phyloP scores from a whole-genome alignment of 1,284 basidiomycete genomes.

The Sanghuangporus sanghuang region DNA sequence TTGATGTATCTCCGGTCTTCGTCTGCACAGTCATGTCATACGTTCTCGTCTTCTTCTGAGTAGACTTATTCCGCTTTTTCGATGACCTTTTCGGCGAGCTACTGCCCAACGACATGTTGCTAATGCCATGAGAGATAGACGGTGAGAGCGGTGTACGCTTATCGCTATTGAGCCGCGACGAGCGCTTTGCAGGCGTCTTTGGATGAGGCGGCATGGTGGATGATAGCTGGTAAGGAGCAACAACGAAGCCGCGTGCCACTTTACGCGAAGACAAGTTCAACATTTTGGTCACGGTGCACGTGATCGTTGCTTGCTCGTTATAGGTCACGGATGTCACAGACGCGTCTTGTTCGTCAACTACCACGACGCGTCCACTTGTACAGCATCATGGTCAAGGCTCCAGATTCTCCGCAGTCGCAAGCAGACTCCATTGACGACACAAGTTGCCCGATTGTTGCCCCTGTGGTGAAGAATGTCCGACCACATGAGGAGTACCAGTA shows the following conservation, averaged over 20 bases:
- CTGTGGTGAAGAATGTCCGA: neutral
- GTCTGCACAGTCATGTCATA: constrained; percentile 15
- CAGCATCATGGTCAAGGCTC: constrained; percentile 13
- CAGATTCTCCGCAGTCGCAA: neutral
- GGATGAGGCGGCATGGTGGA: constrained; percentile 31
- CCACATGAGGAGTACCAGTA: constrained; percentile 84
- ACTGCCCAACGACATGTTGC: constrained; percentile 33
- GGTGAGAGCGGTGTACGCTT: constrained; percentile 69
- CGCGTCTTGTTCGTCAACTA: constrained; percentile 2
- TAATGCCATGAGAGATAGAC: constrained; percentile 52
- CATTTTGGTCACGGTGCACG: neutral
- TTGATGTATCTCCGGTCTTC: constrained; percentile 44
- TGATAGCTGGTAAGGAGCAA: neutral
- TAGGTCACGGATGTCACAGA: neutral
- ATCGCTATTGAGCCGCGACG: constrained; percentile 62
- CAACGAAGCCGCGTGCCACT: constrained; percentile 1
- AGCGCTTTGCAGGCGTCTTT: constrained; percentile 64
- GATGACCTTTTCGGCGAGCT: constrained; percentile 30
- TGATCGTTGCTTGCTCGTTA: neutral
- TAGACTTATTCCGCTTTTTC: constrained; percentile 20
- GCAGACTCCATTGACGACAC: neutral
- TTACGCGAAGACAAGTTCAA: neutral
- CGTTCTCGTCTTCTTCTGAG: constrained; percentile 1
- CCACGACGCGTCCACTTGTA: constrained; percentile 3
- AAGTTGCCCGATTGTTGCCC: too few species aligned